These are phyloP conservation scores for Jimgerdemannia lactiflua DNA, from an alignment of 192 early-diverging fungal species.

Conservation along the genomic window DNA sequence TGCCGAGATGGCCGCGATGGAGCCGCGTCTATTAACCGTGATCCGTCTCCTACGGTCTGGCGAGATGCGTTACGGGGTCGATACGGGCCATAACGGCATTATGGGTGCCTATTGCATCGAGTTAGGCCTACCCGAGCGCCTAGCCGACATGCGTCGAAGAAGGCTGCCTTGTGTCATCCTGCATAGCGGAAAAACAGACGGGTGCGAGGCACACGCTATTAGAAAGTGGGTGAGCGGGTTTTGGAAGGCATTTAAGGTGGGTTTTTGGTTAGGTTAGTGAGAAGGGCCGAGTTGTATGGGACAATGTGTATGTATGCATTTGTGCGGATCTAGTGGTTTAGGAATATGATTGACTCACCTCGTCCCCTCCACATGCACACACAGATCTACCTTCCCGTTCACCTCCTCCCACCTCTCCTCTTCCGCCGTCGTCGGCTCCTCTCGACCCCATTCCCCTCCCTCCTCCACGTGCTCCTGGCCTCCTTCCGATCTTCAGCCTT, in stretches of 20 bases:
- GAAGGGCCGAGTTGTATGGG: too few species aligned
- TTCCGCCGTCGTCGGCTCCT: conserved; percentile 41
- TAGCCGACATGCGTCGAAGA: conserved; percentile 35
- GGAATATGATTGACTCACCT: too few species aligned
- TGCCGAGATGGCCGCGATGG: conserved; percentile 52
- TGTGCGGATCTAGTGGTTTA: too few species aligned
- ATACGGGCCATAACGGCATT: conserved; percentile 9
- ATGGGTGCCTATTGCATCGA: conserved; percentile 18
- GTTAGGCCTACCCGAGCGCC: conserved; percentile 20
- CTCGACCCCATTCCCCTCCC: conserved; percentile 23
- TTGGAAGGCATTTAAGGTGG: conserved; percentile 33
- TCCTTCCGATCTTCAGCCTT: conserved; percentile 51
- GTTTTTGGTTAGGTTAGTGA: background rate
- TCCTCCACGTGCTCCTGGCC: conserved; percentile 37
- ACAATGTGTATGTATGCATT: too few species aligned
- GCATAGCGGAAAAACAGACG: conserved; percentile 41
- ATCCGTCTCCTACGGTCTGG: conserved; percentile 37
- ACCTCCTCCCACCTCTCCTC: conserved; percentile 53
- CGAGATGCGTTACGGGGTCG: conserved; percentile 31
- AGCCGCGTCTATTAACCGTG: conserved; percentile 48
- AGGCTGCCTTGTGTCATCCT: conserved; percentile 49
- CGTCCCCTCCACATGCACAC: background rate
- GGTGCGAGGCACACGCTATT: conserved; percentile 42
- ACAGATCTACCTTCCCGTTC: conserved; percentile 63
- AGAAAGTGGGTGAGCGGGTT: conserved; percentile 36